A percentile compares a stretch with the other conserved stretches of the same genome.
Evolutionary conservation across 1,284 basidiomycete species (phyloP).

Genomic region (Ceratobasidium sp.): DNA sequence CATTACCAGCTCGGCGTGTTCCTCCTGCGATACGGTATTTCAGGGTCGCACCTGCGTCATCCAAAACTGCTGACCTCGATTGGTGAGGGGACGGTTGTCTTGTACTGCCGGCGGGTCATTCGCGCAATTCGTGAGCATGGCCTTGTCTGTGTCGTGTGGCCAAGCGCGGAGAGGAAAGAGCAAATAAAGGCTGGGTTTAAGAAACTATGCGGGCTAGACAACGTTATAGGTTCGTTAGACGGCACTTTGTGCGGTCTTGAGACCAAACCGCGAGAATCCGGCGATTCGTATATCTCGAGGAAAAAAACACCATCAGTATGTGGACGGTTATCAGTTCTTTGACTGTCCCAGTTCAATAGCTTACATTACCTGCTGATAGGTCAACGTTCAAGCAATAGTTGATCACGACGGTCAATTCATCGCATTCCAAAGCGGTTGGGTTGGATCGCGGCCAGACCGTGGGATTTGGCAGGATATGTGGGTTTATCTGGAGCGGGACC

Average conservation of each 20-base stretch:
- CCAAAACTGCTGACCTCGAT: neutral
- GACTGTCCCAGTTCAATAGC: neutral
- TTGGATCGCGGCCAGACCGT: neutral
- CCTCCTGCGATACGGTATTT: neutral
- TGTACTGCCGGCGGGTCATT: constrained; percentile 15
- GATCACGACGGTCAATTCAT: constrained; percentile 20
- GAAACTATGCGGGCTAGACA: constrained; percentile 2
- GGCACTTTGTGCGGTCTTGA: neutral
- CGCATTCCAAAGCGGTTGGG: neutral
- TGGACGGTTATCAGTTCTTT: neutral
- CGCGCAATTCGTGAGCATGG: constrained; percentile 7
- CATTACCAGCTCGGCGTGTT: constrained; percentile 17
- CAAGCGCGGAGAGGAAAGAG: neutral
- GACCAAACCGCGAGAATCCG: neutral
- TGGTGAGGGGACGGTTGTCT: constrained; percentile 8
- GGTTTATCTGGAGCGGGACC: neutral
- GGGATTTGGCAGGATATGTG: constrained; percentile 13
- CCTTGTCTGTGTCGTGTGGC: constrained; percentile 9
- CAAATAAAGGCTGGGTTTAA: neutral
- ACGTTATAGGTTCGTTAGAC: neutral
- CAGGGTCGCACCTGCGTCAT: neutral
- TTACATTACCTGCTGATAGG: constrained; percentile 4
- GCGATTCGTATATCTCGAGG: neutral
- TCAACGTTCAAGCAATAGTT: constrained; percentile 8
- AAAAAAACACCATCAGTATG: constrained; percentile 1